These are phyloP conservation scores for Moesziomyces globuligerus DNA, from an alignment of 1,284 basidiomycete genomes.

Conservation along the genomic window DNA sequence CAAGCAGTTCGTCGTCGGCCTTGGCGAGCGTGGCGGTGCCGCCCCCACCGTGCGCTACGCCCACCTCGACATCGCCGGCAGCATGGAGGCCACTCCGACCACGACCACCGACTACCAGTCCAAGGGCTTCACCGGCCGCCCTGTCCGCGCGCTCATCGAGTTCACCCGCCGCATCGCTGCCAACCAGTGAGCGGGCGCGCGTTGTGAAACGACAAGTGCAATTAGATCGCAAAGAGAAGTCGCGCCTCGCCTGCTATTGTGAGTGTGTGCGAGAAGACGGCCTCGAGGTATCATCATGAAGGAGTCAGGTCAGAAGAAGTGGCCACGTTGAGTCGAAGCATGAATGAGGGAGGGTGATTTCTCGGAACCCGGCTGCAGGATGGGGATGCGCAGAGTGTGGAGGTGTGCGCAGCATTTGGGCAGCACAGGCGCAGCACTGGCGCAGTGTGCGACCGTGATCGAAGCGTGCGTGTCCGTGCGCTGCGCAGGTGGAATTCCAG, in stretches of 20 bases:
- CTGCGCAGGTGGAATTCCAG: constrained; percentile 1
- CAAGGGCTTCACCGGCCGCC: constrained; percentile 82
- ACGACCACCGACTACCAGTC: constrained; percentile 76
- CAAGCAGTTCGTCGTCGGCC: constrained; percentile 73
- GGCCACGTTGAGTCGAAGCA: no score
- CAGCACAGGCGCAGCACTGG: no score
- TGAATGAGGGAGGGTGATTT: no score
- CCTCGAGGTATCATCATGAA: no score
- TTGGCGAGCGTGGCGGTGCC: constrained; percentile 54
- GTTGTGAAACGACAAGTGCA: no score
- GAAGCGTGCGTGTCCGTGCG: constrained; percentile 35
- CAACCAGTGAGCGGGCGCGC: constrained; percentile 5
- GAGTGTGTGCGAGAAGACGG: no score
- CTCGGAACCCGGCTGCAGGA: constrained; percentile 21
- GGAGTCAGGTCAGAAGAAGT: no score
- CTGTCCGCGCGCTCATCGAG: constrained; percentile 74
- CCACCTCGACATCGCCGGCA: constrained; percentile 79
- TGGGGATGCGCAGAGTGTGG: constrained; percentile 10
- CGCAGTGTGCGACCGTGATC: constrained; percentile 21
- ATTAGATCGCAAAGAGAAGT: neutral
- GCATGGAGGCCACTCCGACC: constrained; percentile 71
- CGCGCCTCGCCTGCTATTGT: neutral
- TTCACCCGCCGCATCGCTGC: constrained; percentile 63
- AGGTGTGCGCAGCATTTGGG: constrained; percentile 16
- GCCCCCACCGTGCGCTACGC: constrained; percentile 54